Percentiles rank a stretch among this genome's conserved stretches.
Evolutionary conservation across 495 filamentous ascomycete species (phyloP).

Genomic region (Lichina pygmaea): DNA sequence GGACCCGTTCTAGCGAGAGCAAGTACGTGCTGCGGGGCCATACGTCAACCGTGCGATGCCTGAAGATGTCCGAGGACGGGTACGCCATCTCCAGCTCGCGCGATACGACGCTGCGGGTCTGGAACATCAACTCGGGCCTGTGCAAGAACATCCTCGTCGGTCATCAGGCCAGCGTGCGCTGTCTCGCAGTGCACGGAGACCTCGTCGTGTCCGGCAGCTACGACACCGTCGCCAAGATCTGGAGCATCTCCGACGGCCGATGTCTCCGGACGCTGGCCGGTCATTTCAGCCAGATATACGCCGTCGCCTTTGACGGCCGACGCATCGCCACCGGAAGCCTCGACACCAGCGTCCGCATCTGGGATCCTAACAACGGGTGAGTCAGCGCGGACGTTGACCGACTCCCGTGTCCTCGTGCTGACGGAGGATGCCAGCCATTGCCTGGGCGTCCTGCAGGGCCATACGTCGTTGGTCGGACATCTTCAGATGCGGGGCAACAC

Average conservation of each 20-base stretch:
- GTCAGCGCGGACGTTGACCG: slow-evolving; percentile 5
- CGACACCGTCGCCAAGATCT: slow-evolving; percentile 87
- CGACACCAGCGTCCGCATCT: slow-evolving; percentile 89
- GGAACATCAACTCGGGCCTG: slow-evolving; percentile 69
- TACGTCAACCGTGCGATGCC: slow-evolving; percentile 83
- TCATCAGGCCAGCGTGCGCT: slow-evolving; percentile 89
- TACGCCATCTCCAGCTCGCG: slow-evolving; percentile 91
- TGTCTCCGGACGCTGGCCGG: slow-evolving; percentile 76
- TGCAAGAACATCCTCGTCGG: slow-evolving; percentile 84
- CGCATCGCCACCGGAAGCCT: slow-evolving; percentile 90
- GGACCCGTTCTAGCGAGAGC: slow-evolving; percentile 21
- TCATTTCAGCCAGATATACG: slow-evolving; percentile 97
- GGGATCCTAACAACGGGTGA: slow-evolving; percentile 79
- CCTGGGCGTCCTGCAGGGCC: slow-evolving; percentile 81
- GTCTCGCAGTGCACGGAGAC: slow-evolving; percentile 86
- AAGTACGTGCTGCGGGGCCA: slow-evolving; percentile 77
- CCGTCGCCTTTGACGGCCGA: slow-evolving; percentile 83
- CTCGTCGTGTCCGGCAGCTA: slow-evolving; percentile 91
- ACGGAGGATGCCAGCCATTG: slow-evolving; percentile 27
- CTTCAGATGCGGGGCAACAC: slow-evolving; percentile 85
- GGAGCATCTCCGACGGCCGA: slow-evolving; percentile 84
- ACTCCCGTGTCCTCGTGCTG: slow-evolving; percentile 3
- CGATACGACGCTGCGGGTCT: slow-evolving; percentile 81
- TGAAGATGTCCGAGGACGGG: slow-evolving; percentile 86
- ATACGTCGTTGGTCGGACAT: slow-evolving; percentile 92